Percentiles rank a stretch among this genome's conserved stretches.
Conservation (phyloP, 1,284 basidiomycete species). For the Tilletia setariae region DNA sequence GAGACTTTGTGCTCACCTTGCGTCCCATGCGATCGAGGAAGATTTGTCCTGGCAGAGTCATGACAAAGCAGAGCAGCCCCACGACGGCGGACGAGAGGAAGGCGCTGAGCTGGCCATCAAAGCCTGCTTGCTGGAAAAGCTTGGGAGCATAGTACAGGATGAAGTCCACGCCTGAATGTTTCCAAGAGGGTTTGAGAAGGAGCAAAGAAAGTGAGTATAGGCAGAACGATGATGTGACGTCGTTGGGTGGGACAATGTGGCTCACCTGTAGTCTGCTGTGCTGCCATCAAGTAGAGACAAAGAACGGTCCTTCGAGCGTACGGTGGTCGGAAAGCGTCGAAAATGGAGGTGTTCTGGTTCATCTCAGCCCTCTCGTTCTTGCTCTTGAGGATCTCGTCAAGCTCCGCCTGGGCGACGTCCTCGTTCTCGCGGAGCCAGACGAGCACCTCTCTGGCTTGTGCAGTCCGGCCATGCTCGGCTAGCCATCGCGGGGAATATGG, state of each 20-base stretch:
- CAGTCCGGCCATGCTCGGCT: constrained; percentile 16
- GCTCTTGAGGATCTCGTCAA: constrained; percentile 8
- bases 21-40: constrained; percentile 16
- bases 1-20: no score
- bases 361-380: neutral
- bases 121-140: neutral
- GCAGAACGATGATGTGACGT: no score
- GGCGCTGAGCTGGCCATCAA: neutral
- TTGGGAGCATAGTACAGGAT: constrained; percentile 1
- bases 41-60: constrained; percentile 3
- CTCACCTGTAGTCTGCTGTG: constrained; percentile 3
- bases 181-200: no score
- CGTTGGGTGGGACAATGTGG: no score
- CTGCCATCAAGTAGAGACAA: constrained; percentile 2
- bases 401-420: neutral
- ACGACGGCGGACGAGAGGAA: constrained; percentile 12
- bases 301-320: neutral
- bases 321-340: constrained; percentile 5
- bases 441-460: constrained; percentile 17
- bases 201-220: neutral
- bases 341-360: neutral
- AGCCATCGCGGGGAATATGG: constrained; percentile 27
- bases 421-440: neutral
- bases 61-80: constrained; percentile 4
- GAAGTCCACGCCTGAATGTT: neutral